Percentiles rank a stretch among this genome's conserved stretches.
phyloP scores from a whole-genome alignment of 129 eudicot species.

The Flaveria sonorensis region DNA sequence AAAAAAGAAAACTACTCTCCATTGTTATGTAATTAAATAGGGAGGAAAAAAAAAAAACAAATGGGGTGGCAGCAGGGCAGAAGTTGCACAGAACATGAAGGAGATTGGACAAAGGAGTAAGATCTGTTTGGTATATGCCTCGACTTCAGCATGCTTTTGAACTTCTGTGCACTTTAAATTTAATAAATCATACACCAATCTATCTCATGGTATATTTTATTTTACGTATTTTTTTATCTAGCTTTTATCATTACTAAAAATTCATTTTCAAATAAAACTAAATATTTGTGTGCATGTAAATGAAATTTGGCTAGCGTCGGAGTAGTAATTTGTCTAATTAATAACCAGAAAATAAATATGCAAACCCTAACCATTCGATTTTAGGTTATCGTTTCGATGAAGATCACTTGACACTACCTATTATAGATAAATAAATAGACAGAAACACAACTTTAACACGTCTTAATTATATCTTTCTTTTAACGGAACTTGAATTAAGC shows the following conservation, averaged over 20 bases:
- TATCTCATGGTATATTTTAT: not conserved
- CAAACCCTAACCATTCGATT: not conserved
- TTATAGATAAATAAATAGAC: no score
- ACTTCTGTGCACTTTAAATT: slow-evolving; percentile 13
- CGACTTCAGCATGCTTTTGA: slow-evolving; percentile 36
- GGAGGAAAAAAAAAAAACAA: not conserved
- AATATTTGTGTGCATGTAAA: not conserved
- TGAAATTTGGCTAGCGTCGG: not conserved
- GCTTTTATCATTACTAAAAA: not conserved
- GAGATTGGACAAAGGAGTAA: slow-evolving; percentile 57
- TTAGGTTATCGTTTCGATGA: not conserved
- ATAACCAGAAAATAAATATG: no score
- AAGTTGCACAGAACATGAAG: slow-evolving; percentile 59
- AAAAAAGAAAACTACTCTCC: not conserved
- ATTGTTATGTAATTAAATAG: not conserved
- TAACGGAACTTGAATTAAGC: no score
- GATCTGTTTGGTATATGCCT: slow-evolving; percentile 74
- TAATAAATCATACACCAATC: slow-evolving; percentile 17
- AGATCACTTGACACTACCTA: no score
- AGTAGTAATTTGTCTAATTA: not conserved
- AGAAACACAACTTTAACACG: no score
- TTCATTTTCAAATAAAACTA: not conserved
- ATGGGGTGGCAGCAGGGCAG: slow-evolving; percentile 38
- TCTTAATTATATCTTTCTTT: no score
- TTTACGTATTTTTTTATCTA: not conserved